phyloP scores from a whole-genome alignment of 106 monocot genomes.

The Posidonia australis region DNA sequence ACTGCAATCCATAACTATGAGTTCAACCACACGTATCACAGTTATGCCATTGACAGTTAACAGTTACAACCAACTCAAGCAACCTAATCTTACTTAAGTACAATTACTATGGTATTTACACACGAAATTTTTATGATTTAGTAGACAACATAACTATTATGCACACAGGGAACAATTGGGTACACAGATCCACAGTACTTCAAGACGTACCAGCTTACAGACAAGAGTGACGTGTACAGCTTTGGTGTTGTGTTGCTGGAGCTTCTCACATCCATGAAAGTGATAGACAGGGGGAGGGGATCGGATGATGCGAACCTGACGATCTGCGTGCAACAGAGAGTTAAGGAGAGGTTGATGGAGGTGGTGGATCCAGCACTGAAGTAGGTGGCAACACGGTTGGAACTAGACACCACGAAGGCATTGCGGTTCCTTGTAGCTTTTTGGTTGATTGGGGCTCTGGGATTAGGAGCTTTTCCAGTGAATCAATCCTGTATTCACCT shows the following conservation, averaged over 20 bases:
- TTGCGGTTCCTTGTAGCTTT: slow-evolving; percentile 16
- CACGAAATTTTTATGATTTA: too few relatives aligned
- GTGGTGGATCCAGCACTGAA: slow-evolving; percentile 8
- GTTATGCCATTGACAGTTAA: too few relatives aligned
- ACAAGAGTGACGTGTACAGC: slow-evolving; percentile 92
- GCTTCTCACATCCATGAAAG: slow-evolving; percentile 26
- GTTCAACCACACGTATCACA: too few relatives aligned
- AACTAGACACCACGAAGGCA: slow-evolving; percentile 26
- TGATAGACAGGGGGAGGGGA: slow-evolving; percentile 16
- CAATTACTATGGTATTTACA: too few relatives aligned
- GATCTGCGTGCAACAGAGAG: slow-evolving; percentile 15
- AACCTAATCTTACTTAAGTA: too few relatives aligned
- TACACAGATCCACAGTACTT: slow-evolving; percentile 90
- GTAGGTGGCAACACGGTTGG: slow-evolving; percentile 11
- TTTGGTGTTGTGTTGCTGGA: slow-evolving; percentile 52
- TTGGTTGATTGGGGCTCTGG: slow-evolving; percentile 26
- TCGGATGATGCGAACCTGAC: slow-evolving; percentile 21
- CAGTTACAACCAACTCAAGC: too few relatives aligned
- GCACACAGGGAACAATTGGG: slow-evolving; percentile 49
- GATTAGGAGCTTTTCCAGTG: too few relatives aligned
- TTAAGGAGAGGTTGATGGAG: slow-evolving; percentile 24
- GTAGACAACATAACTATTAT: too few relatives aligned
- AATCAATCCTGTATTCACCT: too few relatives aligned
- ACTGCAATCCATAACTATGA: too few relatives aligned
- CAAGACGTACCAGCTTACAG: slow-evolving; percentile 84